phyloP scores from a whole-genome alignment of 192 early-diverging fungal species.

The Backusella macrospora region DNA sequence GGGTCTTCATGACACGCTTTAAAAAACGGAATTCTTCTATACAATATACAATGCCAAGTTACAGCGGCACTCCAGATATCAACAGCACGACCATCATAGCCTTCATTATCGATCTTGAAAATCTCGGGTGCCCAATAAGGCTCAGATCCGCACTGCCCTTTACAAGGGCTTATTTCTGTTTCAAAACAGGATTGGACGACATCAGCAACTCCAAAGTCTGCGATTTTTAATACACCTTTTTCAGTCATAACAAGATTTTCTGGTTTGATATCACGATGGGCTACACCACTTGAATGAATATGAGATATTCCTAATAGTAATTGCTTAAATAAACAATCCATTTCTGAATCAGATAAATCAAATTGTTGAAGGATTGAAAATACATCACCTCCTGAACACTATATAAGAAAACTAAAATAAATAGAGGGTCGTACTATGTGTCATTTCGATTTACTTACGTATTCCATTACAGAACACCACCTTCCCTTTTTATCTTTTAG shows the following conservation, averaged over 20 bases:
- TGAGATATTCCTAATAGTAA: conserved; percentile 85
- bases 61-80: conserved; percentile 95
- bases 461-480: conserved; percentile 82
- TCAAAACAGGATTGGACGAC: conserved; percentile 89
- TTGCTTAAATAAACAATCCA: conserved; percentile 95
- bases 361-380: conserved; percentile 79
- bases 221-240: conserved; percentile 84
- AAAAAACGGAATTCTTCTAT: conserved; percentile 72
- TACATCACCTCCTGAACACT: conserved; percentile 93
- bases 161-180: conserved; percentile 64
- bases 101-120: conserved; percentile 53
- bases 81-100: conserved; percentile 84
- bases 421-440: not conserved
- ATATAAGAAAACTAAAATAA: conserved; percentile 26
- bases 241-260: conserved; percentile 89
- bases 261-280: conserved; percentile 83
- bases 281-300: conserved; percentile 90
- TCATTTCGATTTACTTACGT: conserved; percentile 37
- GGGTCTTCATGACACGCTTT: conserved; percentile 63
- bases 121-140: conserved; percentile 97
- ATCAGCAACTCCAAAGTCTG: conserved; percentile 96
- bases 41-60: conserved; percentile 83
- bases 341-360: conserved; percentile 72
- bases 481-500: conserved; percentile 89
- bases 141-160: conserved; percentile 87